Conservation (phyloP, 345 rosid species). For the Aurinia saxatilis region DNA sequence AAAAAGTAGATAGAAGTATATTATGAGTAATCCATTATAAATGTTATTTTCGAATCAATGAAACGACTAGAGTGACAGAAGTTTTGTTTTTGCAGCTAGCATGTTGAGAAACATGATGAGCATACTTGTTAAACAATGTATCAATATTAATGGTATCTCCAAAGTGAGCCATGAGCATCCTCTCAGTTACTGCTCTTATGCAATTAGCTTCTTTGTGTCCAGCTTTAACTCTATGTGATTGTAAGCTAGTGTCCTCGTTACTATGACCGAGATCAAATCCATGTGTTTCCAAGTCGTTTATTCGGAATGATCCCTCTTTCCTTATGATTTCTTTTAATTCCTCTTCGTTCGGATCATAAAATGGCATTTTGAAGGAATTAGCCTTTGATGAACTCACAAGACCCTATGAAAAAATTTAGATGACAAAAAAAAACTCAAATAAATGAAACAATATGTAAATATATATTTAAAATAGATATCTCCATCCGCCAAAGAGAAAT, state of each 20-base stretch:
- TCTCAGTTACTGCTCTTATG: conserved; percentile 55
- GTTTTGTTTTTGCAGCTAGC: conserved; percentile 23
- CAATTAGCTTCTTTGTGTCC: conserved; percentile 31
- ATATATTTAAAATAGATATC: too few relatives aligned
- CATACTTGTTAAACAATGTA: conserved; percentile 30
- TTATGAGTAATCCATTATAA: neutral
- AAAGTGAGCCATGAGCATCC: conserved; percentile 44
- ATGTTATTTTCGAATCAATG: conserved; percentile 1
- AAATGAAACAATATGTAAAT: too few relatives aligned
- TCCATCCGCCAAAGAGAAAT: too few relatives aligned
- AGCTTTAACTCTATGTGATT: neutral
- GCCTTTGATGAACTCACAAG: conserved; percentile 21
- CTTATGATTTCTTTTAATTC: conserved; percentile 22
- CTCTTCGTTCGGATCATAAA: conserved; percentile 19
- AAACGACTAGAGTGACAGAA: conserved; percentile 5
- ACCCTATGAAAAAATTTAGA: conserved; percentile 20
- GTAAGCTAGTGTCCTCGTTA: neutral
- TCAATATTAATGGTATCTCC: conserved; percentile 32
- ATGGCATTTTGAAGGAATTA: conserved; percentile 31
- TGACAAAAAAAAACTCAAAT: too few relatives aligned
- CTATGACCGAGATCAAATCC: conserved; percentile 11
- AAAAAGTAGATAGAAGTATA: too few relatives aligned
- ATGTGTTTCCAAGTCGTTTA: conserved; percentile 17
- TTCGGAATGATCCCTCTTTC: conserved; percentile 33
- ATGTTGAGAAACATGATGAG: conserved; percentile 16